Base-by-base conservation (phyloP, 805 yeast species). In the Cyberlindnera maritima region DNA sequence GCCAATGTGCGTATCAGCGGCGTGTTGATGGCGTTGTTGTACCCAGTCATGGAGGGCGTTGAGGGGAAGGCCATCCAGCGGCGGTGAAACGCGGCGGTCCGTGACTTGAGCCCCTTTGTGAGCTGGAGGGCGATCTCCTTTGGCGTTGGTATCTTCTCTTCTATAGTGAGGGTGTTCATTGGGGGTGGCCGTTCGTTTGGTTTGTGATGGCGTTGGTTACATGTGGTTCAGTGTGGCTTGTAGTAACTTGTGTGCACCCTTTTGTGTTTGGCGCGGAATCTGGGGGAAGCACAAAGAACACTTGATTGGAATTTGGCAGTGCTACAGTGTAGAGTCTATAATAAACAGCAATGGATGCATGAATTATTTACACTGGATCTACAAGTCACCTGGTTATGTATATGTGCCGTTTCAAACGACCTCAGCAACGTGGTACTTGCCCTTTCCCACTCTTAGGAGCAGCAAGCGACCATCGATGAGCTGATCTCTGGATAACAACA, bases 371-470 rank as follows among this genome's bases (percentile, higher is more conserved):
- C 39, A 36, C 17, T n/a, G n/a, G 28, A 21, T 25, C 6, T 25
- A 19, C 7, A 21, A 15, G 25, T 3, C 21, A 36, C 17, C 8
- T 13, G 26, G 13, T n/a, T 33, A 18, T 23, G 4, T 32, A 23
- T 21, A 9, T 14, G 14, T n/a, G 18, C n/a, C 25, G 18, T 25
- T 31, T 13, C 17, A 47, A 2, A 50, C 45, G 11, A 61, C 43
- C 39, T 78, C 76, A n/a, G 81, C 75, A 20, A 83, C 77, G 58
- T 73, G 70, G 59, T 81, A 83, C 49, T 78, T 78, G 39, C 76
- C 79, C 61, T 91, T 92, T 2, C 97, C 98, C 9, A 82, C 64
- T 55, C 95, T 75, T 17, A 91, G 61, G 33, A 89, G 65, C 49
- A 92, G 66, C 33, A 90, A 66, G 47, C 72, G 74, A 12, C 68